Conservation (phyloP, 139 green algal genomes). For the Haematococcus lacustris region DNA sequence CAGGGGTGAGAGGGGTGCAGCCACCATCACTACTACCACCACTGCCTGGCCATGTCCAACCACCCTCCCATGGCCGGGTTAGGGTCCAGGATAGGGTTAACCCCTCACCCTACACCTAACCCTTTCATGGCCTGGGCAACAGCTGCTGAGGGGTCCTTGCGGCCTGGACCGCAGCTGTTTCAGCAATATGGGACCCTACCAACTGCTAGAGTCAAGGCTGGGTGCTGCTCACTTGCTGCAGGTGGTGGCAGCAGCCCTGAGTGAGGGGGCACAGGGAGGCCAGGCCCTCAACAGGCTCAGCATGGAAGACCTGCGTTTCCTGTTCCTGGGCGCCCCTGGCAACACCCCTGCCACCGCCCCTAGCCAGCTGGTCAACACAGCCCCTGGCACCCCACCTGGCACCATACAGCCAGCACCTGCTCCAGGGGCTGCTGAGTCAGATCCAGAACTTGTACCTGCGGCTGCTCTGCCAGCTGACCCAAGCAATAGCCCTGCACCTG, state of each 20-base stretch:
- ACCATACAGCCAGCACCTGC: too few relatives aligned
- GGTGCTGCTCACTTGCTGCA: constrained; percentile 55
- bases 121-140: not conserved
- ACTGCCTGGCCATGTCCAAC: too few relatives aligned
- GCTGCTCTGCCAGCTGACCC: too few relatives aligned
- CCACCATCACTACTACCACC: too few relatives aligned
- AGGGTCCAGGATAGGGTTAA: not conserved
- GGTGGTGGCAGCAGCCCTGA: constrained; percentile 49
- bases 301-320: constrained; percentile 20
- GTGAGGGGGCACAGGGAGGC: constrained; percentile 30
- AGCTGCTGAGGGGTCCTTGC: not conserved
- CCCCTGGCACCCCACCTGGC: too few relatives aligned
- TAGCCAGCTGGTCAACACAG: too few relatives aligned
- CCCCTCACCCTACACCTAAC: not conserved
- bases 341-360: too few relatives aligned
- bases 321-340: constrained; percentile 31
- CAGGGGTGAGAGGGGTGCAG: too few relatives aligned
- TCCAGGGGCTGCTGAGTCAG: too few relatives aligned
- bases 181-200: not conserved
- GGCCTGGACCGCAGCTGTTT: not conserved
- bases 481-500: too few relatives aligned
- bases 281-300: constrained; percentile 29
- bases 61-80: not conserved
- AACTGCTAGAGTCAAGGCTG: constrained; percentile 20
- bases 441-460: too few relatives aligned